Conservation (phyloP, 768 basidiomycete species). For the Tylopilus sp. region DNA sequence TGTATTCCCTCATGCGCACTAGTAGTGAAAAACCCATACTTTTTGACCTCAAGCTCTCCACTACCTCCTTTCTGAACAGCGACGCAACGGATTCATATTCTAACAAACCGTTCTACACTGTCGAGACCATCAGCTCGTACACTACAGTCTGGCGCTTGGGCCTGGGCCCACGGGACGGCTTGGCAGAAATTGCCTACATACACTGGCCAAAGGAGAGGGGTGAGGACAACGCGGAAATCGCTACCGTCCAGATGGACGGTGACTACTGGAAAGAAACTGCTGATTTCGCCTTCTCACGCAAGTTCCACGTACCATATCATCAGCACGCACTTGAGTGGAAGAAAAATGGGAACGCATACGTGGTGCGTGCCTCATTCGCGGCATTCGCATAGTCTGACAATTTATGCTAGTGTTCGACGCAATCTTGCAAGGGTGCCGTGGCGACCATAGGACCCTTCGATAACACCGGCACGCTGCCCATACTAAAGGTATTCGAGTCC, state of each 20-base stretch:
- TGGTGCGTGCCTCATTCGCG: constrained; percentile 30
- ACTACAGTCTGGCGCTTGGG: constrained; percentile 60
- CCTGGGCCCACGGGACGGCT: constrained; percentile 48
- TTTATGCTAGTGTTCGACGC: constrained; percentile 57
- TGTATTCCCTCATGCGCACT: constrained; percentile 11
- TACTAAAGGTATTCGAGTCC: constrained; percentile 58
- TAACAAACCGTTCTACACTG: constrained; percentile 54
- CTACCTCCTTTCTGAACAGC: constrained; percentile 66
- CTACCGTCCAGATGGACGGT: constrained; percentile 57
- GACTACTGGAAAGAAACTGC: constrained; percentile 56
- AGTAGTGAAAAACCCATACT: constrained; percentile 30
- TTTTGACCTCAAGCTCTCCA: constrained; percentile 59
- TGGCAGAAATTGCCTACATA: constrained; percentile 55
- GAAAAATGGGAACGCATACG: constrained; percentile 43
- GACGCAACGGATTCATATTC: constrained; percentile 51
- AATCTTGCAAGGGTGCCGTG: constrained; percentile 57
- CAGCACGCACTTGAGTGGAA: constrained; percentile 69
- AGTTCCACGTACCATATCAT: constrained; percentile 66
- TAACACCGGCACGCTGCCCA: constrained; percentile 42
- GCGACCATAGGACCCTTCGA: constrained; percentile 55
- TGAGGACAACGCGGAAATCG: constrained; percentile 45
- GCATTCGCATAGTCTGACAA: constrained; percentile 2
- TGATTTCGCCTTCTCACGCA: constrained; percentile 45
- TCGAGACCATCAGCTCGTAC: constrained; percentile 54
- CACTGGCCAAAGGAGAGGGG: constrained; percentile 63